Evolutionary conservation across 1,284 basidiomycete species (phyloP).

Genomic region (Heterobasidion parviporum): DNA sequence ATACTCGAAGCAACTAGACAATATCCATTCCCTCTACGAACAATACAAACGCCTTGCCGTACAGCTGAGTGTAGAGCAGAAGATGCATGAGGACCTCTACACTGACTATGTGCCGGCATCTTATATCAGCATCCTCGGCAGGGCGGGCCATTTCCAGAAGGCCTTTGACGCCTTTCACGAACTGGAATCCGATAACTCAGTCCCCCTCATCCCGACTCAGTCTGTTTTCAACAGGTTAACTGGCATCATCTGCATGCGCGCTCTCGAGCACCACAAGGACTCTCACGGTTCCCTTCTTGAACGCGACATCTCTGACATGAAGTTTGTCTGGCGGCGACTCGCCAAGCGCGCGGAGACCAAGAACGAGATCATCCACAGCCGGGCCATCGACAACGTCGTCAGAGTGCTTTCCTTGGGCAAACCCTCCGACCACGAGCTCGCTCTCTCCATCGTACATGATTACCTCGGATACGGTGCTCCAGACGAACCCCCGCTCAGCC

Average conservation of each 20-base stretch:
- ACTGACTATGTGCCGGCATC: constrained; percentile 4
- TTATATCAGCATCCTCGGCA: constrained; percentile 59
- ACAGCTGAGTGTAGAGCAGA: not conserved
- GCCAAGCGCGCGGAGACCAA: constrained; percentile 38
- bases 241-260: constrained; percentile 10
- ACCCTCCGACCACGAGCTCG: constrained; percentile 49
- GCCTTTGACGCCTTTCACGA: constrained; percentile 68
- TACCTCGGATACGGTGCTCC: constrained; percentile 50
- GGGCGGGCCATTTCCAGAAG: constrained; percentile 45
- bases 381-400: constrained; percentile 41
- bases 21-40: constrained; percentile 51
- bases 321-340: constrained; percentile 59
- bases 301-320: constrained; percentile 44
- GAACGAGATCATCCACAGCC: constrained; percentile 41
- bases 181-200: constrained; percentile 49
- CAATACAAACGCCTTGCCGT: constrained; percentile 13
- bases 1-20: constrained; percentile 48
- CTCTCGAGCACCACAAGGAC: constrained; percentile 1
- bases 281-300: not conserved
- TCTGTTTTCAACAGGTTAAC: constrained; percentile 20
- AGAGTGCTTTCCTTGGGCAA: constrained; percentile 45
- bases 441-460: constrained; percentile 53
- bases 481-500: constrained; percentile 20
- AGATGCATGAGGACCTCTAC: too few species aligned
- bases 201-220: constrained; percentile 43